Base-by-base conservation (phyloP, 2,329 filamentous ascomycete species). In the Paramyrothecium sp. region DNA sequence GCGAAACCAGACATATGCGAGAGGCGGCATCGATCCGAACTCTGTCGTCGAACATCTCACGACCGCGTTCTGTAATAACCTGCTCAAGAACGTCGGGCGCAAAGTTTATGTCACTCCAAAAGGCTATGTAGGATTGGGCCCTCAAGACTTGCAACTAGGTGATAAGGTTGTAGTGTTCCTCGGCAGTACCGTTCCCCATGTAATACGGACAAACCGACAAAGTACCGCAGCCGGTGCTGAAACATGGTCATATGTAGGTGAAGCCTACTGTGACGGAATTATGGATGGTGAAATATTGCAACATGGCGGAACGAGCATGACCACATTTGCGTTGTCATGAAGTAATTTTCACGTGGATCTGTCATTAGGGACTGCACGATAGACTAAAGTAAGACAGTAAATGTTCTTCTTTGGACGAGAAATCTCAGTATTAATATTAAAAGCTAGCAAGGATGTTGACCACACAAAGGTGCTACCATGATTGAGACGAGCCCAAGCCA, bases 221-320 rank as follows among this genome's bases (percentile, higher is more conserved):
- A 12, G 7, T 10, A 4, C 13, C 5, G 13, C 13, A 44, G 38
- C 51, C 30, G 5, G n/a, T 30, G 10, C 46, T 33, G 30, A 20
- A 33, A 8, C 49, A 51, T 72, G 68, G 62, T 52, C 56, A 20
- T 70, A 69, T 53, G 13, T 72, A 2, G 70, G 71, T 2, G 71
- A 71, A 56, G 63, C 64, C 2, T 74, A 72, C 51, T 72, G 70
- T 38, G 69, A 72, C 19, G 70, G 71, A 3, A 53, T 73, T 17
- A 73, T 73, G 71, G 55, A 71, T 16, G 71, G 71, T 2, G 68
- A 73, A 58, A 54, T 65, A 16, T 12, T 44, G 13, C 13, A 44
- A 12, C 13, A 19, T 4, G 38, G 13, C 13, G 38, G 38, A 5
- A 5, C 13, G 13, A 7, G 13, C 38, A 12, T 7, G 13, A 12